Conservation (phyloP, 106 monocot species). For the Narthecium ossifragum region DNA sequence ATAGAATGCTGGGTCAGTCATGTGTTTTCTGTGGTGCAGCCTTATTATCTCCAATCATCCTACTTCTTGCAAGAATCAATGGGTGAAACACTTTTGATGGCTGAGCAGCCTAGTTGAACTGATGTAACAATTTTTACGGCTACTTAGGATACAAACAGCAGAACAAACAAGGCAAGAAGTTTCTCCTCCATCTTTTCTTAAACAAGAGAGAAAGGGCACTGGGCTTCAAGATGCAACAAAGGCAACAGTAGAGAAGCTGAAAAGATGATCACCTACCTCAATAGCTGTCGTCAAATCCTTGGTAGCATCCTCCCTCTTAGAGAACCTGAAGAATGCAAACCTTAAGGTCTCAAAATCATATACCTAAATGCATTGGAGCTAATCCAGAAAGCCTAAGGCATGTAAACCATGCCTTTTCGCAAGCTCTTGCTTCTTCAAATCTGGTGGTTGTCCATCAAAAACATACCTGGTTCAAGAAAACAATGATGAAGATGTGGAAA, state of each 20-base stretch:
- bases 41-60: too few relatives aligned
- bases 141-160: too few relatives aligned
- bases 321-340: constrained; percentile 39
- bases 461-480: constrained; percentile 59
- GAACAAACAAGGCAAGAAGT: too few relatives aligned
- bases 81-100: too few relatives aligned
- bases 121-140: too few relatives aligned
- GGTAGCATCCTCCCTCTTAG: constrained; percentile 79
- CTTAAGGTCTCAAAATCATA: not conserved
- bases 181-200: too few relatives aligned
- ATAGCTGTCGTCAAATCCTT: constrained; percentile 67
- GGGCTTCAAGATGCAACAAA: too few relatives aligned
- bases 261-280: constrained; percentile 80
- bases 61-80: too few relatives aligned
- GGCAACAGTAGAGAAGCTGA: too few relatives aligned
- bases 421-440: constrained; percentile 94
- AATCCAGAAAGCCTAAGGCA: not conserved
- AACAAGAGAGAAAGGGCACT: too few relatives aligned
- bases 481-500: not conserved
- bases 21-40: too few relatives aligned
- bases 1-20: not conserved
- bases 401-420: constrained; percentile 55
- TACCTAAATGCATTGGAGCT: not conserved
- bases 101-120: too few relatives aligned
- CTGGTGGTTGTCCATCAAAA: constrained; percentile 97